A percentile compares a stretch with the other conserved stretches of the same genome.
phyloP scores from a whole-genome alignment of 192 early-diverging fungal genomes.

The Geranomyces variabilis region DNA sequence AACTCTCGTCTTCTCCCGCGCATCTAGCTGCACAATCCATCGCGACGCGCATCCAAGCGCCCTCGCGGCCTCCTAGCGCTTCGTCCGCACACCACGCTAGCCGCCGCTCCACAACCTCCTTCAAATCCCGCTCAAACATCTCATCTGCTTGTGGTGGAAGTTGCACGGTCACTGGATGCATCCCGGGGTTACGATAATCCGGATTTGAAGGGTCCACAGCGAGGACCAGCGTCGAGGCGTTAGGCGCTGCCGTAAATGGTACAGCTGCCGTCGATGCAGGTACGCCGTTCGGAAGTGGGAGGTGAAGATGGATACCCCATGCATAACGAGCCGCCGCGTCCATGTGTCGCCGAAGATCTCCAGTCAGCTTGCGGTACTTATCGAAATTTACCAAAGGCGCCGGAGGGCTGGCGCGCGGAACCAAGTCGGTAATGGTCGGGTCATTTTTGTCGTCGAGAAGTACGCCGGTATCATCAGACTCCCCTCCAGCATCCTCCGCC shows the following conservation, averaged over 20 bases:
- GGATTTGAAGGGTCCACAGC: neutral
- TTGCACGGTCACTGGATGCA: neutral
- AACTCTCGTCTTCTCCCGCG: constrained; percentile 15
- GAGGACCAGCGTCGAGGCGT: neutral
- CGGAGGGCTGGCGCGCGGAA: neutral
- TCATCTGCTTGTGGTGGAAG: neutral
- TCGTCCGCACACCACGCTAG: constrained; percentile 13
- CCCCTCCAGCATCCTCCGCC: too few species aligned
- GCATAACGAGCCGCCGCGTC: neutral
- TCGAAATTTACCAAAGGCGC: constrained; percentile 37
- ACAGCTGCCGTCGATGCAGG: neutral
- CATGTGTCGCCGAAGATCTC: constrained; percentile 22
- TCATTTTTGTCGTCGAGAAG: neutral
- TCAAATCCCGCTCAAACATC: neutral
- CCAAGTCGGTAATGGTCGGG: neutral
- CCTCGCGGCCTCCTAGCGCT: neutral
- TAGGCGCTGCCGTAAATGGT: neutral
- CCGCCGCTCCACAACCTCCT: constrained; percentile 8
- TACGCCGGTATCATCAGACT: too few species aligned
- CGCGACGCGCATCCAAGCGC: constrained; percentile 6
- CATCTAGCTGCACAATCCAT: constrained; percentile 13
- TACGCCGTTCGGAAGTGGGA: neutral
- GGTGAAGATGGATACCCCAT: neutral
- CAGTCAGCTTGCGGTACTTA: constrained; percentile 30
- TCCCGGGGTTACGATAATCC: neutral